Evolutionary conservation across 371 early-diverging fungal genomes (phyloP).

Genomic region (Mortierella sp.): DNA sequence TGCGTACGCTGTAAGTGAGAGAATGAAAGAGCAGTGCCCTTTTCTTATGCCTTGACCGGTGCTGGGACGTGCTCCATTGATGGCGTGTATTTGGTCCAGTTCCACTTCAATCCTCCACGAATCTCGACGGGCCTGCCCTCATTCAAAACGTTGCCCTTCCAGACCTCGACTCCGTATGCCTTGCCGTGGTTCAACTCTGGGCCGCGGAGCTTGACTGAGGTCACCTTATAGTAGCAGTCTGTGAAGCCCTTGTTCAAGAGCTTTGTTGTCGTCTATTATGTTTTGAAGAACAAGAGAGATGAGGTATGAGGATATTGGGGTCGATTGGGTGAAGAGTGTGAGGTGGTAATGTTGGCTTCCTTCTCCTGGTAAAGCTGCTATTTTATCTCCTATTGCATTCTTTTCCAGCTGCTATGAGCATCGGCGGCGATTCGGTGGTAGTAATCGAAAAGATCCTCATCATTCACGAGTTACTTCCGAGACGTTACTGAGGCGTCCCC

Average conservation of each 20-base stretch:
- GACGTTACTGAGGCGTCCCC: neutral
- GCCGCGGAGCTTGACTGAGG: slow-evolving; percentile 47
- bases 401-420: neutral
- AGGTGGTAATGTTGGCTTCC: neutral
- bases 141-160: slow-evolving; percentile 58
- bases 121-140: slow-evolving; percentile 58
- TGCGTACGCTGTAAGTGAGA: neutral
- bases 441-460: neutral
- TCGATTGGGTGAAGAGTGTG: neutral
- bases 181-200: slow-evolving; percentile 53
- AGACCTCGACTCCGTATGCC: slow-evolving; percentile 56
- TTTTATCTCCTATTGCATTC: neutral
- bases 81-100: slow-evolving; percentile 58
- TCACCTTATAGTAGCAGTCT: slow-evolving; percentile 59
- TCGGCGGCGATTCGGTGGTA: neutral
- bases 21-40: neutral
- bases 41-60: slow-evolving; percentile 32
- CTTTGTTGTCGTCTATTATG: slow-evolving; percentile 52
- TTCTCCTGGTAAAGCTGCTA: neutral
- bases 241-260: slow-evolving; percentile 53
- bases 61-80: slow-evolving; percentile 46
- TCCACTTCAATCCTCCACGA: slow-evolving; percentile 59
- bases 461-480: neutral
- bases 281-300: neutral
- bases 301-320: neutral